Evolutionary conservation across 2,329 filamentous ascomycete species (phyloP).

Genomic region (Sclerotinia sclerotiorum): DNA sequence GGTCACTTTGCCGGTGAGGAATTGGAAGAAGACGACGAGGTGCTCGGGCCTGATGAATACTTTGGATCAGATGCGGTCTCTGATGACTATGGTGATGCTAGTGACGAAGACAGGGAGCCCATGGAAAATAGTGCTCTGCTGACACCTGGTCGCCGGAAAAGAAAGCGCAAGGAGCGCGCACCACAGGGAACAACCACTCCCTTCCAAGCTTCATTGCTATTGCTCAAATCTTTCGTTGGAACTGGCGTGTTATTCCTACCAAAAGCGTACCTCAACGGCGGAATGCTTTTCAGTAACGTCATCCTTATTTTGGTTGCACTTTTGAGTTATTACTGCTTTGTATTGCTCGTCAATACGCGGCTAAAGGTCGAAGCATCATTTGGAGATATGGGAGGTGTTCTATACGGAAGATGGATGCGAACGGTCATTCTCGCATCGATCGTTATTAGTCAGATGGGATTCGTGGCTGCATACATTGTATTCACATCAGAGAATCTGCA

Average conservation of each 20-base stretch:
- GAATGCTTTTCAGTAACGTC: conserved; percentile 94
- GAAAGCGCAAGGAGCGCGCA: conserved; percentile 73
- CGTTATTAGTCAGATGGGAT: conserved; percentile 92
- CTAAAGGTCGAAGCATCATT: conserved; percentile 90
- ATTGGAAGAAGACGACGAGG: conserved; percentile 94
- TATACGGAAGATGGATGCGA: conserved; percentile 91
- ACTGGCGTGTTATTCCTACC: conserved; percentile 94
- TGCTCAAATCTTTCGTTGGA: conserved; percentile 97
- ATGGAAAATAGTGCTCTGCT: conserved; percentile 86
- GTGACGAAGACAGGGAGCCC: conserved; percentile 71
- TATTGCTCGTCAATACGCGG: conserved; percentile 84
- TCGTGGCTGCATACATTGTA: conserved; percentile 92
- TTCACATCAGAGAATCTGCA: conserved; percentile 96
- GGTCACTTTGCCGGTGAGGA: conserved; percentile 98
- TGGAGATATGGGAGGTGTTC: conserved; percentile 88
- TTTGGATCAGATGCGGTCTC: conserved; percentile 75
- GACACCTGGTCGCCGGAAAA: conserved; percentile 69
- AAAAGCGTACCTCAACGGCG: conserved; percentile 89
- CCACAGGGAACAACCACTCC: conserved; percentile 75
- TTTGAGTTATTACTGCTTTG: conserved; percentile 96
- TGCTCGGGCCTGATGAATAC: conserved; percentile 82
- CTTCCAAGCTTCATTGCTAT: conserved; percentile 75
- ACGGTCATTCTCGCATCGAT: conserved; percentile 86
- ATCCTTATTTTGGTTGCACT: conserved; percentile 83
- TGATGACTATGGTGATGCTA: conserved; percentile 54